Conservation (phyloP, 495 filamentous ascomycete genomes). For the Bathelium albidoporum region DNA sequence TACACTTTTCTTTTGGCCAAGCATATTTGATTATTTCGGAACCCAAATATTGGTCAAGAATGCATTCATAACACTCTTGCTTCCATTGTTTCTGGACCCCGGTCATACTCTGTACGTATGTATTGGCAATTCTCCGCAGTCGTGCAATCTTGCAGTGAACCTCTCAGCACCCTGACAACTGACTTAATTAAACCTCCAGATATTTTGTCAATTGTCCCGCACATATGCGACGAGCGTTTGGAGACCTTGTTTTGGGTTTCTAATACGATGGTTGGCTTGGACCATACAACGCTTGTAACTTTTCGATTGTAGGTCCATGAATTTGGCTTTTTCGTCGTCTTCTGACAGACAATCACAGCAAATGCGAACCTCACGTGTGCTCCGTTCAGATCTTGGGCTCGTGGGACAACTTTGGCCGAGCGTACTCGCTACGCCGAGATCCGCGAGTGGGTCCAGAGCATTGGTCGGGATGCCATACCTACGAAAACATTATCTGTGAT, state of each 20-base stretch:
- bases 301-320: slow-evolving; percentile 27
- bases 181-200: not conserved
- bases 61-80: not conserved
- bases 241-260: slow-evolving; percentile 2
- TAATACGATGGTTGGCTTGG: slow-evolving; percentile 18
- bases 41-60: not conserved
- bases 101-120: not conserved
- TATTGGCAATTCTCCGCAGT: not conserved
- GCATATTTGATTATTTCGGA: not conserved
- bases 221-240: not conserved
- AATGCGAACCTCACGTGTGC: slow-evolving; percentile 53
- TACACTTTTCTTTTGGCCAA: not conserved
- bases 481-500: slow-evolving; percentile 75
- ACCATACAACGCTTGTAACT: slow-evolving; percentile 28
- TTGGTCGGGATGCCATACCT: slow-evolving; percentile 78
- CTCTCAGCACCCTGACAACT: not conserved
- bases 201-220: not conserved
- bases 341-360: slow-evolving; percentile 31
- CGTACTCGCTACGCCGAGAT: slow-evolving; percentile 73
- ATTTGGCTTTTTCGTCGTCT: not conserved
- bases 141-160: not conserved
- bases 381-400: slow-evolving; percentile 77
- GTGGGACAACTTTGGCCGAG: slow-evolving; percentile 80
- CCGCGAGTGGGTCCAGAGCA: slow-evolving; percentile 54
- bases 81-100: not conserved